Evolutionary conservation across 495 filamentous ascomycete species (phyloP).

Genomic region (Penicillium cataractarum): DNA sequence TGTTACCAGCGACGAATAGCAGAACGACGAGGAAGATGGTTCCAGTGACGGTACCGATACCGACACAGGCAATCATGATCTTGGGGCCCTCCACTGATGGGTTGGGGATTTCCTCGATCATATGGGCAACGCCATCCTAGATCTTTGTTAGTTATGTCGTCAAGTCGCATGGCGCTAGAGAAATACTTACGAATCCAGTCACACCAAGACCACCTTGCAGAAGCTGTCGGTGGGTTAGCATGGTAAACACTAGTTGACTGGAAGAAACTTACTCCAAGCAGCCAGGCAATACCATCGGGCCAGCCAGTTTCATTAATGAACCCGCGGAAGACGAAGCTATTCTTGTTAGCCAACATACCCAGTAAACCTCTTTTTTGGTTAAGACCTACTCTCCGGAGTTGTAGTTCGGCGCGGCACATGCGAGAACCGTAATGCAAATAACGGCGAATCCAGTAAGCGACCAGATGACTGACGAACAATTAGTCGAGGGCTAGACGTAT

Average conservation of each 20-base stretch:
- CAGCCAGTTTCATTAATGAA: constrained; percentile 65
- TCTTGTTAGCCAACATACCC: constrained; percentile 44
- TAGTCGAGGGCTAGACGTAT: not conserved
- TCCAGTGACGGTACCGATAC: constrained; percentile 69
- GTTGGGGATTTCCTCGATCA: constrained; percentile 70
- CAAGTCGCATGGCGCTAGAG: not conserved
- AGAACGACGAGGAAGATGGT: constrained; percentile 68
- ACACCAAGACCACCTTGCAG: constrained; percentile 64
- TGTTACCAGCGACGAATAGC: constrained; percentile 64
- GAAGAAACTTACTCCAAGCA: constrained; percentile 54
- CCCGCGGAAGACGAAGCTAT: constrained; percentile 61
- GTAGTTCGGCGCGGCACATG: constrained; percentile 64
- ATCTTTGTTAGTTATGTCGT: constrained; percentile 15
- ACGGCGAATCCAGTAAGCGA: constrained; percentile 67
- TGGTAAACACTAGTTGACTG: not conserved
- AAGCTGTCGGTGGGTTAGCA: constrained; percentile 40
- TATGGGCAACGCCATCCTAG: constrained; percentile 58
- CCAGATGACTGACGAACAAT: constrained; percentile 56
- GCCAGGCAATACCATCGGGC: constrained; percentile 67
- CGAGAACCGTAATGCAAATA: constrained; percentile 67
- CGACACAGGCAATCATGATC: constrained; percentile 74
- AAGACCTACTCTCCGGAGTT: constrained; percentile 59
- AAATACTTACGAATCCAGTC: constrained; percentile 57
- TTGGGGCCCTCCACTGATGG: constrained; percentile 66
- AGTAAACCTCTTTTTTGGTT: constrained; percentile 24